phyloP scores from a whole-genome alignment of 2,329 filamentous ascomycete genomes.

The Nemania abortiva region DNA sequence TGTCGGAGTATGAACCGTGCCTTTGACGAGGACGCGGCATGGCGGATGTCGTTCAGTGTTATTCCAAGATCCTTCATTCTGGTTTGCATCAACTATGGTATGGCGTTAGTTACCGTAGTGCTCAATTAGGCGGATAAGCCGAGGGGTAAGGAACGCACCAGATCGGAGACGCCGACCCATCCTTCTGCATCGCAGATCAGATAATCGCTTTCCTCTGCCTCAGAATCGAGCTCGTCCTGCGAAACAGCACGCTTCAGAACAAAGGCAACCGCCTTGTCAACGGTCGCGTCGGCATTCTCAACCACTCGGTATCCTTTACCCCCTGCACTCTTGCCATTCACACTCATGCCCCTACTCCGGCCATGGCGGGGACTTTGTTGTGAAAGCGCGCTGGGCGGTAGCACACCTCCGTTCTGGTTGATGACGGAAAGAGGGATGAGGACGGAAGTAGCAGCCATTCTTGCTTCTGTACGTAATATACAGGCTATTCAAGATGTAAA shows the following conservation, averaged over 20 bases:
- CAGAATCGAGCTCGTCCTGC: constrained; percentile 53
- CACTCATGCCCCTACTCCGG: constrained; percentile 55
- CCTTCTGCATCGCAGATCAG: constrained; percentile 56
- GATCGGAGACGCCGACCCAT: constrained; percentile 56
- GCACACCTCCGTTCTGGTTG: constrained; percentile 53
- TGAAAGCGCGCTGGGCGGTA: constrained; percentile 53
- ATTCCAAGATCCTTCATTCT: constrained; percentile 53
- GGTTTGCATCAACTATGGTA: constrained; percentile 52
- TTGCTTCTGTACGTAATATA: constrained; percentile 27
- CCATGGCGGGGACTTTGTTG: constrained; percentile 54
- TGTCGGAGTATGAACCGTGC: constrained; percentile 54
- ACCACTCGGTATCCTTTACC: constrained; percentile 58
- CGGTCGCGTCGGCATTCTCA: constrained; percentile 56
- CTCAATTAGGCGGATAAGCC: background rate
- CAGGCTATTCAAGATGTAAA: constrained; percentile 23
- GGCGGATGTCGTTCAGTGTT: constrained; percentile 54
- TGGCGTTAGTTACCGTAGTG: constrained; percentile 20
- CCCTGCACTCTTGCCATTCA: constrained; percentile 48
- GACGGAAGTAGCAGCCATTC: constrained; percentile 53
- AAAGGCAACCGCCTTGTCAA: constrained; percentile 58
- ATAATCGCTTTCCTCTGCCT: constrained; percentile 47
- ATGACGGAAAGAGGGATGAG: constrained; percentile 53
- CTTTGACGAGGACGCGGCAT: constrained; percentile 53
- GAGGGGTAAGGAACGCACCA: constrained; percentile 51
- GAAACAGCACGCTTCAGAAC: constrained; percentile 57